Percentiles rank a stretch among this genome's conserved stretches.
These are phyloP conservation scores for Cornus suecica DNA, from an alignment of 148 eudicot genomes.

Conservation along the genomic window DNA sequence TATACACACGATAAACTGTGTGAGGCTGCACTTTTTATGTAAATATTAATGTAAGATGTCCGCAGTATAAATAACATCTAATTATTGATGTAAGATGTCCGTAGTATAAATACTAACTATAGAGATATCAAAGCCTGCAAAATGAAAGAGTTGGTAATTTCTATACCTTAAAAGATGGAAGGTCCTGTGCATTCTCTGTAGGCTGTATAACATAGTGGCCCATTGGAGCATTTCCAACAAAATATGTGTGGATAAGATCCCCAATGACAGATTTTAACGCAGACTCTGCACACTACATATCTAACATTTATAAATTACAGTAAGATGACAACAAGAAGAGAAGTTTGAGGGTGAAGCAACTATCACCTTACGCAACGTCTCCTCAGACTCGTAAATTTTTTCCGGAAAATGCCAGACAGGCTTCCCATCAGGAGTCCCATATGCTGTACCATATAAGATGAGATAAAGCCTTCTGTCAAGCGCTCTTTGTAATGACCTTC, in stretches of 20 bases:
- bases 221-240: constrained; percentile 97
- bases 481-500: constrained; percentile 88
- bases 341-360: not conserved
- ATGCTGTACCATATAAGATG: constrained; percentile 57
- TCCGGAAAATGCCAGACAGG: constrained; percentile 96
- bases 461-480: constrained; percentile 94
- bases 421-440: constrained; percentile 50
- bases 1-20: not conserved
- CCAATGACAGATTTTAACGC: constrained; percentile 75
- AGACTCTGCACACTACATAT: constrained; percentile 80
- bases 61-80: not conserved
- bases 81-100: no score
- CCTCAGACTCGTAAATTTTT: constrained; percentile 77
- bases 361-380: constrained; percentile 82
- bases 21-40: not conserved
- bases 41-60: not conserved
- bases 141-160: not conserved
- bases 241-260: constrained; percentile 77
- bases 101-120: not conserved
- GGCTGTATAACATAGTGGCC: constrained; percentile 61
- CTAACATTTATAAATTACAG: constrained; percentile 1
- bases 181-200: constrained; percentile 33
- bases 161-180: constrained; percentile 49
- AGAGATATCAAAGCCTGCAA: not conserved
- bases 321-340: not conserved